Conservation (phyloP, 768 basidiomycete genomes). For the Nidularia pulvinata region DNA sequence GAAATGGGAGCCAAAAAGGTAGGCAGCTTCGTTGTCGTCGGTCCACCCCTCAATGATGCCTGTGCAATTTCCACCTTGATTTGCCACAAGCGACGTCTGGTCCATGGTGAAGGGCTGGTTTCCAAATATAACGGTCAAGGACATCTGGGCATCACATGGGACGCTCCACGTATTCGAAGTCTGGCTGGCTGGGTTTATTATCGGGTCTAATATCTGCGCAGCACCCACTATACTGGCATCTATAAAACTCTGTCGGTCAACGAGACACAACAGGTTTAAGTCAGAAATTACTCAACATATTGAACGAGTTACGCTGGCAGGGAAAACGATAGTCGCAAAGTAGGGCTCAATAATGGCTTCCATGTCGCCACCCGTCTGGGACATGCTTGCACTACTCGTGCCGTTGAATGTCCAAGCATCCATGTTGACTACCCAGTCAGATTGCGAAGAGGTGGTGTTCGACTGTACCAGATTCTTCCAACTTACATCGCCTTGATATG, state of each 20-base stretch:
- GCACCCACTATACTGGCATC: background rate
- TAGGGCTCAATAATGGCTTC: background rate
- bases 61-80: background rate
- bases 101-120: background rate
- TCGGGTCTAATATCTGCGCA: background rate
- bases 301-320: background rate
- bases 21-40: background rate
- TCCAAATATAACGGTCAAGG: background rate
- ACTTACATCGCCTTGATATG: background rate
- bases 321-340: background rate
- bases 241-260: too few species aligned
- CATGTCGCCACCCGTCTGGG: background rate
- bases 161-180: background rate
- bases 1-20: background rate
- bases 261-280: too few species aligned
- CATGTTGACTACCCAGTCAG: background rate
- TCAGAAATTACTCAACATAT: background rate
- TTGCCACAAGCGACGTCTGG: background rate
- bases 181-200: background rate
- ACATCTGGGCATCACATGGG: background rate
- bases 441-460: background rate
- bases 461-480: background rate
- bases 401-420: background rate
- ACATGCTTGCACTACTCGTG: background rate
- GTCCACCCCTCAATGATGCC: background rate